These are phyloP conservation scores for Cercophora sp. DNA, from an alignment of 495 filamentous ascomycete genomes.

Conservation along the genomic window DNA sequence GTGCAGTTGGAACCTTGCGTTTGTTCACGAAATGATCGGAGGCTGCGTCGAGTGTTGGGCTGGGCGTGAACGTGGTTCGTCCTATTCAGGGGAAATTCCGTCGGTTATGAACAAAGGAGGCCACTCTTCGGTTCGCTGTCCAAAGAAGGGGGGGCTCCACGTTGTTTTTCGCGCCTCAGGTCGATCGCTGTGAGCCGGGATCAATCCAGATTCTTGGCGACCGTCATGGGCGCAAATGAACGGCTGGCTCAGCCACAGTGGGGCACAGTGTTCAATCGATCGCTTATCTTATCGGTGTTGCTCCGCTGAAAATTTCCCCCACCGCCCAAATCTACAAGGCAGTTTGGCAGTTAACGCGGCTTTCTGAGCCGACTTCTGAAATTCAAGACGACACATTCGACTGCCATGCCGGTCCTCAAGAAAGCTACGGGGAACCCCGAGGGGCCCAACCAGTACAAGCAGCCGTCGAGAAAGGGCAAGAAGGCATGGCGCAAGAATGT, in stretches of 20 bases:
- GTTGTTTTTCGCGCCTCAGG: conserved; percentile 15
- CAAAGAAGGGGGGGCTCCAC: conserved; percentile 9
- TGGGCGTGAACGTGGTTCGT: no score
- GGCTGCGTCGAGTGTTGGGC: no score
- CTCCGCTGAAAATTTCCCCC: conserved; percentile 6
- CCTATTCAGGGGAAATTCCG: no score
- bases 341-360: no score
- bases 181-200: no score
- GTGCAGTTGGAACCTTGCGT: no score
- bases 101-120: no score
- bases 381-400: conserved; percentile 1
- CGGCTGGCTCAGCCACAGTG: no score
- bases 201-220: conserved; percentile 26
- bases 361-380: neutral
- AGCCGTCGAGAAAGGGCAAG: conserved; percentile 94
- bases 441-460: conserved; percentile 57
- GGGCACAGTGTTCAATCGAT: neutral
- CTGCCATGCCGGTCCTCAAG: conserved; percentile 29
- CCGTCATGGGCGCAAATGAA: conserved; percentile 22
- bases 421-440: conserved; percentile 31
- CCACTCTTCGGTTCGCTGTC: conserved; percentile 4
- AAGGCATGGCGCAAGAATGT: conserved; percentile 99
- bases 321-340: no score
- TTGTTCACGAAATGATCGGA: no score
- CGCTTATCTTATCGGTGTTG: conserved; percentile 10